phyloP scores from a whole-genome alignment of 805 yeast species.

The Yamadazyma tumulicola region DNA sequence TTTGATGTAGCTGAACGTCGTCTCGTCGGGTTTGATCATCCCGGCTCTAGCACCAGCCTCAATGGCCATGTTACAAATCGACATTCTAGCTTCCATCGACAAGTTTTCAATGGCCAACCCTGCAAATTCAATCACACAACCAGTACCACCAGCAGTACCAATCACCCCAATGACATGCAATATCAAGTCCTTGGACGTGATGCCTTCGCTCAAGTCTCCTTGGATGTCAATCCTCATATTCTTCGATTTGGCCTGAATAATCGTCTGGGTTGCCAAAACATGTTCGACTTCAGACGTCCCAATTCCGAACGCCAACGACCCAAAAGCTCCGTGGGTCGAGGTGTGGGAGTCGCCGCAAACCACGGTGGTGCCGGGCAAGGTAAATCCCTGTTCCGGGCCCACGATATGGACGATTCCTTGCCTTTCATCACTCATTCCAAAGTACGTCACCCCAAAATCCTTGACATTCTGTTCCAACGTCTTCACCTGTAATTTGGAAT shows the following conservation, averaged over 20 bases:
- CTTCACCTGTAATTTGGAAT: conserved; percentile 86
- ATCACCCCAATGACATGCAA: conserved; percentile 93
- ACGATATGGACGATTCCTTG: conserved; percentile 99
- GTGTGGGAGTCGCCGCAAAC: conserved; percentile 99
- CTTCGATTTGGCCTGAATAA: conserved; percentile 91
- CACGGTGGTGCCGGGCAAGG: conserved; percentile 96
- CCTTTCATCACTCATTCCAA: conserved; percentile 91
- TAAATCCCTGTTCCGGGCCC: conserved; percentile 99
- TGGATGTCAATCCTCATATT: conserved; percentile 88
- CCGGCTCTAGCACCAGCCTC: conserved; percentile 99
- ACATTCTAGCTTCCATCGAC: conserved; percentile 98
- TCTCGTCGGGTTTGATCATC: conserved; percentile 95
- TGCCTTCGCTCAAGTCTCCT: conserved; percentile 82
- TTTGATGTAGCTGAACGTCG: conserved; percentile 81
- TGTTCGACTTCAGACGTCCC: conserved; percentile 99
- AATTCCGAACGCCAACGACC: conserved; percentile 95
- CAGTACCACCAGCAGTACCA: conserved; percentile 99
- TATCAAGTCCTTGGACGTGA: conserved; percentile 93
- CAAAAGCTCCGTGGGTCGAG: conserved; percentile 98
- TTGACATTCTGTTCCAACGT: conserved; percentile 92
- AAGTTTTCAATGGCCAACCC: conserved; percentile 89
- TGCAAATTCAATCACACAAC: conserved; percentile 92
- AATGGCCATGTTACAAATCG: conserved; percentile 98
- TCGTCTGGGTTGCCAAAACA: conserved; percentile 95
- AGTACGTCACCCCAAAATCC: conserved; percentile 84